A percentile compares a stretch with the other conserved stretches of the same genome.
Evolutionary conservation across 306 rosid genomes (phyloP).

Genomic region (Pachyrhizus erosus): DNA sequence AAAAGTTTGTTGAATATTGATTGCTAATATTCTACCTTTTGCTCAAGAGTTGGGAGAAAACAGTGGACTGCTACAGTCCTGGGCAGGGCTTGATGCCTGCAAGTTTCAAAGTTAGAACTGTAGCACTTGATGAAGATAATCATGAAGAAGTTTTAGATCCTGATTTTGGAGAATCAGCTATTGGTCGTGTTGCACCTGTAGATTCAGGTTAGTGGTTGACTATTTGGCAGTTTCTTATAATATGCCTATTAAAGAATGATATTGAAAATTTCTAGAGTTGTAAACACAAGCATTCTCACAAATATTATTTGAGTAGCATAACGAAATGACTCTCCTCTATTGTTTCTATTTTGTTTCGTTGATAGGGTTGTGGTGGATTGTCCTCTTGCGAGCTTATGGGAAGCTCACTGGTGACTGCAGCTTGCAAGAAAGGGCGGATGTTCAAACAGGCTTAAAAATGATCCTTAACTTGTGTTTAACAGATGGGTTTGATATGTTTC

Average conservation of each 20-base stretch:
- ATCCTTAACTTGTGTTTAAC: constrained; percentile 91
- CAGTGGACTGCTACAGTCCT: constrained; percentile 92
- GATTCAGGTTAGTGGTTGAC: constrained; percentile 75
- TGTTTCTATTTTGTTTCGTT: constrained; percentile 32
- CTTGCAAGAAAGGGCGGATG: constrained; percentile 94
- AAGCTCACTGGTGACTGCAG: constrained; percentile 87
- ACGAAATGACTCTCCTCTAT: constrained; percentile 6
- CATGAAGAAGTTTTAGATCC: constrained; percentile 90
- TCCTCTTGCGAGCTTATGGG: constrained; percentile 91
- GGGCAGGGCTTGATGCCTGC: constrained; percentile 99
- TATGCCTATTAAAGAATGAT: background rate
- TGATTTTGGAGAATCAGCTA: constrained; percentile 97
- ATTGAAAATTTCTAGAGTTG: constrained; percentile 14
- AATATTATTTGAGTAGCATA: constrained; percentile 6
- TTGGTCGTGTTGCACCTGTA: constrained; percentile 99
- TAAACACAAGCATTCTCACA: background rate
- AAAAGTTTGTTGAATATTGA: constrained; percentile 1
- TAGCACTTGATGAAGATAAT: constrained; percentile 69
- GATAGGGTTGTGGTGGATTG: constrained; percentile 98
- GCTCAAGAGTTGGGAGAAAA: constrained; percentile 90
- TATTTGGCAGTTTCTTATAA: background rate
- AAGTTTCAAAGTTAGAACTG: constrained; percentile 82
- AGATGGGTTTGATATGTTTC: constrained; percentile 99
- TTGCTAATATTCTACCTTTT: constrained; percentile 10
- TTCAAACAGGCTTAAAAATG: constrained; percentile 95